phyloP scores from a whole-genome alignment of 768 basidiomycete genomes.

The Rhizopogon vesiculosus region DNA sequence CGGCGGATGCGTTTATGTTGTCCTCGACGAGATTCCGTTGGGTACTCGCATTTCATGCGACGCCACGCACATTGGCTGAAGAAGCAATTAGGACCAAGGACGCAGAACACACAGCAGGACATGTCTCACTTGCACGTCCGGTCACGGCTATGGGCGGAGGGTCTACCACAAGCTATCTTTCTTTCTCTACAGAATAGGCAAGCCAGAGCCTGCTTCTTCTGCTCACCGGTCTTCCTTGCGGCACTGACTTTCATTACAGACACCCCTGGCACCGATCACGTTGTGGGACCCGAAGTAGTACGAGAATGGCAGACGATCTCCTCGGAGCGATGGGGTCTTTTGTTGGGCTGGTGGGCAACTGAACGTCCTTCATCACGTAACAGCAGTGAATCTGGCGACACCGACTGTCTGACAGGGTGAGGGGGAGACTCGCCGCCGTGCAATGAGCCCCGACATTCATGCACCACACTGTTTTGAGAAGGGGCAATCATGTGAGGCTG shows the following conservation, averaged over 20 bases:
- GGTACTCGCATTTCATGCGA: constrained; percentile 41
- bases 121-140: constrained; percentile 42
- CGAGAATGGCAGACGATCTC: constrained; percentile 25
- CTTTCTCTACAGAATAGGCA: constrained; percentile 46
- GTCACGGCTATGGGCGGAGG: constrained; percentile 31
- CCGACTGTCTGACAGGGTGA: neutral
- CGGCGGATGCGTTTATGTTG: constrained; percentile 37
- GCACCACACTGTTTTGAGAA: constrained; percentile 15
- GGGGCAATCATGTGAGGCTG: constrained; percentile 19
- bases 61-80: constrained; percentile 44
- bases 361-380: constrained; percentile 22
- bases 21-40: constrained; percentile 45
- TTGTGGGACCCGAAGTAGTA: constrained; percentile 17
- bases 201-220: constrained; percentile 43
- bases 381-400: constrained; percentile 13
- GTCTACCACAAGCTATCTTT: constrained; percentile 47
- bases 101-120: constrained; percentile 1
- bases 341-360: constrained; percentile 17
- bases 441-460: constrained; percentile 7
- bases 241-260: constrained; percentile 20
- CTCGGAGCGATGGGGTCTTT: constrained; percentile 24
- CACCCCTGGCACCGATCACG: constrained; percentile 31
- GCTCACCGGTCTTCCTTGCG: constrained; percentile 29
- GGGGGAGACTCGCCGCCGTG: constrained; percentile 8
- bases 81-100: constrained; percentile 13